A percentile compares a stretch with the other conserved stretches of the same genome.
Evolutionary conservation across 768 basidiomycete genomes (phyloP).

Genomic region (Xerocomellus chrysenteron): DNA sequence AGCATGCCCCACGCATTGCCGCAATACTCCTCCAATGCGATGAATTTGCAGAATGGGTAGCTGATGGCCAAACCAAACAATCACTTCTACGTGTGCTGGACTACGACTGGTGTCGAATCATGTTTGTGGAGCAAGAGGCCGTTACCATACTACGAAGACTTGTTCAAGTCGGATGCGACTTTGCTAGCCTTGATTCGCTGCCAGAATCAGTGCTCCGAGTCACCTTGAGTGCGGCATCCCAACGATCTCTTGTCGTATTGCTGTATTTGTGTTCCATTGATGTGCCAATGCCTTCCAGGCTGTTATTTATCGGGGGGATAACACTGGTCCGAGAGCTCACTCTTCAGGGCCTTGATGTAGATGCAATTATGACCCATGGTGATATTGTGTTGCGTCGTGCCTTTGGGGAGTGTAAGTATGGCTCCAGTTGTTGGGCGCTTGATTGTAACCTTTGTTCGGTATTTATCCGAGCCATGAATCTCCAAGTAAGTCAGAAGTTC

Average conservation of each 20-base stretch:
- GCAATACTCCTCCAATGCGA: not conserved
- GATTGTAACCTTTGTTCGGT: not conserved
- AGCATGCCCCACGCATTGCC: not conserved
- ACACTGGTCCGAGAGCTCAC: not conserved
- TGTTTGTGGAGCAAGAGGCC: not conserved
- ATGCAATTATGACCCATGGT: not conserved
- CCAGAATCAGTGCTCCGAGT: not conserved
- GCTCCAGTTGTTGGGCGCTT: not conserved
- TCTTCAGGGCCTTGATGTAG: not conserved
- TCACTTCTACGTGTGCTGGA: not conserved
- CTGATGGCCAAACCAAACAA: not conserved
- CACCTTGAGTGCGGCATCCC: not conserved
- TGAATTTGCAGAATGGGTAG: not conserved
- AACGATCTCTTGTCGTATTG: not conserved
- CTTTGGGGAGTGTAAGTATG: not conserved
- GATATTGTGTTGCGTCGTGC: not conserved
- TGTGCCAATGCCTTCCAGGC: not conserved
- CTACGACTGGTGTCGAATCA: fast-evolving
- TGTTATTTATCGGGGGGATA: not conserved
- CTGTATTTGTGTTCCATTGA: not conserved
- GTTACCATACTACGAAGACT: not conserved
- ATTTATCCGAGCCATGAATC: not conserved
- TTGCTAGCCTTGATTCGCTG: not conserved
- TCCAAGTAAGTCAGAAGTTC: not conserved
- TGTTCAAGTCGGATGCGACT: not conserved